Evolutionary conservation across 768 basidiomycete species (phyloP).

Genomic region (Pisolithus marmoratus): DNA sequence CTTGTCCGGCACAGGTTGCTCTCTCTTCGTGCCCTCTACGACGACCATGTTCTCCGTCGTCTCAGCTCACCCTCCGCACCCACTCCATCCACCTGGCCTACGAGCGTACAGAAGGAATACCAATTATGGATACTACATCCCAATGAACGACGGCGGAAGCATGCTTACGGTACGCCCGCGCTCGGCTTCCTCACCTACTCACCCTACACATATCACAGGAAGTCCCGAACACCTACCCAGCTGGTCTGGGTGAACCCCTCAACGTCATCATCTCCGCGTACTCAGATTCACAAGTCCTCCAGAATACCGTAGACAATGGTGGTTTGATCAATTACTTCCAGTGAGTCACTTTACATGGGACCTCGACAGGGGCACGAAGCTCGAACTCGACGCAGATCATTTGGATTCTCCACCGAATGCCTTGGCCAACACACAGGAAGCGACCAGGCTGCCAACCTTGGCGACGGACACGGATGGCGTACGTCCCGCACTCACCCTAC

Average conservation of each 20-base stretch:
- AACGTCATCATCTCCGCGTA: conserved; percentile 76
- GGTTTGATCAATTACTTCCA: conserved; percentile 79
- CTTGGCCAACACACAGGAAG: conserved; percentile 73
- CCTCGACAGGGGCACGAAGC: background rate
- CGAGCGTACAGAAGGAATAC: conserved; percentile 18
- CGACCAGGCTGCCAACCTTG: conserved; percentile 69
- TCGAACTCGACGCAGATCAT: conserved; percentile 34
- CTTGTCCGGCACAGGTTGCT: too few species aligned
- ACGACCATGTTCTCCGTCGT: conserved; percentile 5
- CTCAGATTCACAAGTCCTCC: conserved; percentile 66
- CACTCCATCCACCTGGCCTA: background rate
- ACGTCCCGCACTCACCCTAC: conserved; percentile 20
- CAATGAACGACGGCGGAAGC: conserved; percentile 50
- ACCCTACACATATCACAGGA: conserved; percentile 30
- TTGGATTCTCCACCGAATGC: conserved; percentile 74
- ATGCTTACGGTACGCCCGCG: conserved; percentile 61
- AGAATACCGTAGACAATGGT: conserved; percentile 53
- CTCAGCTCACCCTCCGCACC: conserved; percentile 1
- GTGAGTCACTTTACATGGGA: conserved; percentile 38
- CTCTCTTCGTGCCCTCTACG: too few species aligned
- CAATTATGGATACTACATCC: conserved; percentile 53
- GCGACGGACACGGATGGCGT: conserved; percentile 76
- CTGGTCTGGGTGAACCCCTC: conserved; percentile 79
- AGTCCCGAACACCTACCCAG: conserved; percentile 53
- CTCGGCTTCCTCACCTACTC: background rate